These are phyloP conservation scores for Penicillium sp. DNA, from an alignment of 2,329 filamentous ascomycete species.

Conservation along the genomic window DNA sequence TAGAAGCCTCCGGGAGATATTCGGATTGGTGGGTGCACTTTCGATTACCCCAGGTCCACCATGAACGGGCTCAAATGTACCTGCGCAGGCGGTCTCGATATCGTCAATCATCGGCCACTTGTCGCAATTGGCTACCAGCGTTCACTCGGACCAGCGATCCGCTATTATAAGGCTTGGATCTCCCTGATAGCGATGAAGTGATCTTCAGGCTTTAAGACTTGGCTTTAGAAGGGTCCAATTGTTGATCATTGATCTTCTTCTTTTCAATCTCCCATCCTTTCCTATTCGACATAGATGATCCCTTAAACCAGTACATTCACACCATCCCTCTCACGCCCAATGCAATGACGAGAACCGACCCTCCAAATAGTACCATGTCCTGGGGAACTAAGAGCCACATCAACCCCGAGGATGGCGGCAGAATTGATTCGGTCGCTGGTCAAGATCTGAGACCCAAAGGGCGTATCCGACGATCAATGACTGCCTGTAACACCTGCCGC, in stretches of 20 bases:
- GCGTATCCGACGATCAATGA: slow-evolving; percentile 39
- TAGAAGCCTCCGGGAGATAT: slow-evolving; percentile 20
- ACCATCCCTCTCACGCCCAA: slow-evolving; percentile 1
- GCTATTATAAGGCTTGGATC: slow-evolving; percentile 26
- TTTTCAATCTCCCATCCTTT: slow-evolving; percentile 5
- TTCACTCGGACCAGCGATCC: slow-evolving; percentile 13
- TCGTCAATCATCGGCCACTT: slow-evolving; percentile 26
- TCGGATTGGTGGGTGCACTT: slow-evolving; percentile 24
- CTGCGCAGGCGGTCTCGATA: slow-evolving; percentile 26
- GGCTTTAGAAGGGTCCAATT: slow-evolving; percentile 20
- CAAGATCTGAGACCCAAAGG: slow-evolving; percentile 32
- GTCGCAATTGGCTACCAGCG: slow-evolving; percentile 26
- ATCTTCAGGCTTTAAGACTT: slow-evolving; percentile 23
- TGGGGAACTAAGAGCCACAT: slow-evolving; percentile 31
- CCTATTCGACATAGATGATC: slow-evolving; percentile 12
- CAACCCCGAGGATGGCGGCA: slow-evolving; percentile 23
- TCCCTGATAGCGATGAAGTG: slow-evolving; percentile 20
- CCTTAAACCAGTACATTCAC: slow-evolving; percentile 1
- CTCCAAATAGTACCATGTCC: slow-evolving; percentile 23
- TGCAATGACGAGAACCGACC: slow-evolving; percentile 31
- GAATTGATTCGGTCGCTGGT: slow-evolving; percentile 24
- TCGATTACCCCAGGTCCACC: slow-evolving; percentile 34
- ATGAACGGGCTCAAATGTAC: slow-evolving; percentile 24
- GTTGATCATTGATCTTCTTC: slow-evolving; percentile 14
- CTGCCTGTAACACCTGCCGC: slow-evolving; percentile 39